Evolutionary conservation across 2,329 filamentous ascomycete species (phyloP), one percentile per base, ranked within the genome.

Genomic region (Fusarium udum): DNA sequence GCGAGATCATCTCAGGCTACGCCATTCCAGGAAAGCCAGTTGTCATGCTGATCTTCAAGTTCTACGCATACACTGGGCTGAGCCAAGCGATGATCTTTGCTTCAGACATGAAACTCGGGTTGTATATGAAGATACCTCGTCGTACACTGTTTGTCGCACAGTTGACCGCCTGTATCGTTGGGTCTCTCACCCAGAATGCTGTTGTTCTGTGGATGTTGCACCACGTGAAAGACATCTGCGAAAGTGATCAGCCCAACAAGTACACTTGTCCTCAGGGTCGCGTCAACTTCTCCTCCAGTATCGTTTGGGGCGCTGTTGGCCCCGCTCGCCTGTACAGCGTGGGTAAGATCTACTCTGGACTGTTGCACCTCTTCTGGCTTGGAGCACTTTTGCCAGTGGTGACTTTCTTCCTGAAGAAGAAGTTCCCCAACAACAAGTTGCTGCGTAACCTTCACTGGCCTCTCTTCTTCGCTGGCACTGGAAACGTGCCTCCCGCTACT

Each of bases 81-180:
- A 61, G 61, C 2, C 55, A 63, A 4, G 61, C 61, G 1, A 63
- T 63, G 55, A 63, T 63, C 9, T 63, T 63, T 9, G 53, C 61
- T 3, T 63, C 55, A 1, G 61, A 63, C 2, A 63, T 63, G 61
- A 63, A 63, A 4, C 61, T 63, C 5, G 55, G 61, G 6, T 1
- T 63, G 6, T 63, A 63, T 34, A 63, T 63, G 55, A 63, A 63
- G 13, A 61, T 63, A 3, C 55, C 61, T 8, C 61, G 61, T 8
- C 55, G 61, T 0, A 63, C 61, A 0, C 18, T 63, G 0, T 63
- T 63, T 4, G n/a, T 49, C 9, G 42, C 55, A 6, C 61, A 63
- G 7, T 42, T 61, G 13, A 63, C 61, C 0, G 43, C 61, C 1
- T 63, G 61, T 1, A 63, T 63, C 4, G 55, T 63, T 15, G 61